A percentile compares a stretch with the other conserved stretches of the same genome.
These are phyloP conservation scores for Lasiodiplodia theobromae DNA, from an alignment of 2,329 filamentous ascomycete genomes.

Conservation along the genomic window DNA sequence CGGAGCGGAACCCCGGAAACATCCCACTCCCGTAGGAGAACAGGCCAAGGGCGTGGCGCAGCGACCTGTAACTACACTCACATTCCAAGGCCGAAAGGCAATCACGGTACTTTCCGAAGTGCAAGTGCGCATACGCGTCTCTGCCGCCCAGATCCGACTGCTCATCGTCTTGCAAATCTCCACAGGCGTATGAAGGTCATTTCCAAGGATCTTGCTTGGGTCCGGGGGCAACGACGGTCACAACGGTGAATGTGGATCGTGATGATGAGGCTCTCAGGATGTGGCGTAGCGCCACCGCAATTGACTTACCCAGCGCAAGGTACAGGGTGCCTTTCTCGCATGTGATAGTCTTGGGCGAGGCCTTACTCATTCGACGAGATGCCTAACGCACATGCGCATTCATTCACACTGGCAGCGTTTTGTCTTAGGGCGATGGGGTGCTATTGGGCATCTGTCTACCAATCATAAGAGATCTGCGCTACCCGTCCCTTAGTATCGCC, in stretches of 20 bases:
- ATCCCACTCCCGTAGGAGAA: background rate
- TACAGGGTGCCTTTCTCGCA: background rate
- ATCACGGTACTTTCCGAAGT: background rate
- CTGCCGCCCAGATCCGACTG: background rate
- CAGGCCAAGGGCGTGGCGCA: background rate
- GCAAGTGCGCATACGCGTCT: background rate
- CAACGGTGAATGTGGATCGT: background rate
- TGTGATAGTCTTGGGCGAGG: background rate
- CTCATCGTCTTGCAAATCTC: background rate
- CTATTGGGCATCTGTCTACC: background rate
- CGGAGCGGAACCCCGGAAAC: conserved; percentile 3
- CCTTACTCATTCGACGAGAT: background rate
- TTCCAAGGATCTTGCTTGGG: background rate
- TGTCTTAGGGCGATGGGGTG: background rate
- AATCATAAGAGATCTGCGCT: background rate
- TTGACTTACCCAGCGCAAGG: background rate
- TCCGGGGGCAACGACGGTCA: background rate
- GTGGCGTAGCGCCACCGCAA: background rate
- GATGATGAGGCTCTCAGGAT: background rate
- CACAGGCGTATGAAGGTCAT: background rate
- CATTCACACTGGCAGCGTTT: background rate
- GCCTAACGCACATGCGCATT: background rate
- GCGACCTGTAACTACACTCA: background rate
- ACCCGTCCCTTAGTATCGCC: background rate
- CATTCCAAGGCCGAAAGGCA: background rate